A percentile compares a stretch with the other conserved stretches of the same genome.
Evolutionary conservation across 441 rosid genomes (phyloP).

Genomic region (Erodium trifolium): DNA sequence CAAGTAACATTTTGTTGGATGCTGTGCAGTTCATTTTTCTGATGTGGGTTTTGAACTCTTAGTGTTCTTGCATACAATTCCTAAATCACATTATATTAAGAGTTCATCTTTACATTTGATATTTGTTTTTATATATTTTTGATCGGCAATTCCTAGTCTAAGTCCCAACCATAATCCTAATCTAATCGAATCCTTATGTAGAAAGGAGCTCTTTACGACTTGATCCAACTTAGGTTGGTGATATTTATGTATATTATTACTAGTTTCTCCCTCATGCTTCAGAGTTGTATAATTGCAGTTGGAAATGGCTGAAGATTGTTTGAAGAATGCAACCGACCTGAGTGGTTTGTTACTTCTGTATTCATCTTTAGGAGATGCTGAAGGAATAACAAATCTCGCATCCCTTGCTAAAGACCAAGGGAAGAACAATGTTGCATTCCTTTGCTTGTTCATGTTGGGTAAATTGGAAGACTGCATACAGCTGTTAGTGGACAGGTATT

Average conservation of each 20-base stretch:
- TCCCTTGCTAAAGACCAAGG: constrained; percentile 88
- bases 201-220: too few relatives aligned
- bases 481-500: constrained; percentile 82
- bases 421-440: constrained; percentile 83
- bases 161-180: too few relatives aligned
- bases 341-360: constrained; percentile 84
- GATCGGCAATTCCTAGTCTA: too few relatives aligned
- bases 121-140: too few relatives aligned
- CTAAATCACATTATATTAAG: too few relatives aligned
- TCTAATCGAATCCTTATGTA: too few relatives aligned
- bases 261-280: constrained; percentile 4
- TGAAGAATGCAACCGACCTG: constrained; percentile 81
- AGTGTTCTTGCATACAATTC: too few relatives aligned
- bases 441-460: constrained; percentile 89
- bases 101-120: too few relatives aligned
- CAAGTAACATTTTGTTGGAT: too few relatives aligned
- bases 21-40: too few relatives aligned
- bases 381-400: constrained; percentile 71
- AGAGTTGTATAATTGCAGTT: constrained; percentile 41
- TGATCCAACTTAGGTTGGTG: too few relatives aligned
- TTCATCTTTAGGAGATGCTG: constrained; percentile 92
- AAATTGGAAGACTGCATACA: constrained; percentile 87
- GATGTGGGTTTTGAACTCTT: too few relatives aligned
- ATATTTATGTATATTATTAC: not conserved
- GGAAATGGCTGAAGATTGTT: constrained; percentile 94